Evolutionary conservation across 345 rosid genomes (phyloP).

Genomic region (Gossypium arboreum): DNA sequence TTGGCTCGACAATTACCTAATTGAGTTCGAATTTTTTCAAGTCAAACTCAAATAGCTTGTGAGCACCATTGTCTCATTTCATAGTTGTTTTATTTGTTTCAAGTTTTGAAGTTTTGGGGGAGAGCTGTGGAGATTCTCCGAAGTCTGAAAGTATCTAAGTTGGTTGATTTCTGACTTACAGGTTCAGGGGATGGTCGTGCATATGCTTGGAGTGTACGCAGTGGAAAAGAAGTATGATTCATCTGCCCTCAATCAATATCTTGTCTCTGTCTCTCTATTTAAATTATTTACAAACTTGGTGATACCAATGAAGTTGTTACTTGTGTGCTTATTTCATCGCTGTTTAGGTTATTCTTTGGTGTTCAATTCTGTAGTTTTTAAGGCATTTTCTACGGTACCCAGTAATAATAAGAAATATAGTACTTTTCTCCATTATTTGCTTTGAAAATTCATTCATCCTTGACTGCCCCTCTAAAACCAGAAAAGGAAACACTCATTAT

Average conservation of each 20-base stretch:
- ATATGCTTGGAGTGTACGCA: constrained; percentile 88
- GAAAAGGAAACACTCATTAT: background rate
- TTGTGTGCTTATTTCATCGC: background rate
- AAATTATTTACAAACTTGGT: background rate
- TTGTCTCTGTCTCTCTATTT: background rate
- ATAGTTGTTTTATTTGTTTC: background rate
- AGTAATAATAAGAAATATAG: background rate
- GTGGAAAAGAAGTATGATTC: constrained; percentile 73
- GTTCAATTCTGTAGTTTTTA: background rate
- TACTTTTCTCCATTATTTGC: background rate
- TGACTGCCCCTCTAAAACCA: background rate
- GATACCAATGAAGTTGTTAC: background rate
- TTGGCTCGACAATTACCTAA: too few species aligned
- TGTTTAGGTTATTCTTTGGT: background rate
- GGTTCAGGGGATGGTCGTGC: constrained; percentile 92
- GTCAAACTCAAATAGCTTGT: too few species aligned
- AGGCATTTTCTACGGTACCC: background rate
- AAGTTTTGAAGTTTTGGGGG: background rate
- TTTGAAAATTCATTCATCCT: background rate
- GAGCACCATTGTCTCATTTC: too few species aligned
- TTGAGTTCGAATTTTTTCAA: too few species aligned
- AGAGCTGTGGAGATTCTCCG: background rate
- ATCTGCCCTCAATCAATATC: background rate
- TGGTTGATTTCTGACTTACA: constrained; percentile 27
- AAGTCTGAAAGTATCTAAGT: constrained; percentile 4